Evolutionary conservation across 768 basidiomycete species (phyloP).

Genomic region (Tricholoma furcatifolium): DNA sequence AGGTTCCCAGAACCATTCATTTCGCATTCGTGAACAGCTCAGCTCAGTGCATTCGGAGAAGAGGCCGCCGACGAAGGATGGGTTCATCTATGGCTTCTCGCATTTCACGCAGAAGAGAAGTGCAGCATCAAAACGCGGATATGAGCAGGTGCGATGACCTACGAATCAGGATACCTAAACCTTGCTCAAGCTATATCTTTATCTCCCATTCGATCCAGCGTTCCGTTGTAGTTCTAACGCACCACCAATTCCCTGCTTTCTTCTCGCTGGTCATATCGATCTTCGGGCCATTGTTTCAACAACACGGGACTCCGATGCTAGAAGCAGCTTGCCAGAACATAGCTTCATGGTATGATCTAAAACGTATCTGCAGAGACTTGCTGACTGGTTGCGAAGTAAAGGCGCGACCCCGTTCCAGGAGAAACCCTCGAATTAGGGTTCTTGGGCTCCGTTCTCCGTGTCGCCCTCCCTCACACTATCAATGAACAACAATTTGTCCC

Average conservation of each 20-base stretch:
- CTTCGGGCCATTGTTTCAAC: conserved; percentile 73
- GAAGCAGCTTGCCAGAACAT: conserved; percentile 88
- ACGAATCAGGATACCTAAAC: conserved; percentile 1
- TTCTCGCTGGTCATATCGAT: conserved; percentile 67
- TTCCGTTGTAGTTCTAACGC: conserved; percentile 79
- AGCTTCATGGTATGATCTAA: conserved; percentile 67
- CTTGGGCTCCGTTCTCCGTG: conserved; percentile 71
- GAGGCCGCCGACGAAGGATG: conserved; percentile 47
- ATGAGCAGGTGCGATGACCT: conserved; percentile 59
- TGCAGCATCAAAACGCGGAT: conserved; percentile 68
- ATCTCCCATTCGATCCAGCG: conserved; percentile 46
- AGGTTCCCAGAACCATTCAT: conserved; percentile 82
- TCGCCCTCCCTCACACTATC: conserved; percentile 64
- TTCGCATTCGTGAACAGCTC: conserved; percentile 68
- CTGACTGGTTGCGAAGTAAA: conserved; percentile 48
- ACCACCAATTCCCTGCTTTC: conserved; percentile 78
- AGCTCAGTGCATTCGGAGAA: conserved; percentile 23
- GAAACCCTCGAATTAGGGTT: conserved; percentile 77
- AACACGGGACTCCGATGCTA: conserved; percentile 76
- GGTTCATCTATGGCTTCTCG: conserved; percentile 76
- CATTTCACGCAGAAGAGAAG: conserved; percentile 75
- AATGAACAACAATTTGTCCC: conserved; percentile 75
- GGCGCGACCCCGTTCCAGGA: conserved; percentile 76
- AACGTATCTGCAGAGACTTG: conserved; percentile 4
- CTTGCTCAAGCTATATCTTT: conserved; percentile 5